Base-by-base conservation (phyloP, 225 moss, liverwort and hornwort species). In the Marchantia paleacea region DNA sequence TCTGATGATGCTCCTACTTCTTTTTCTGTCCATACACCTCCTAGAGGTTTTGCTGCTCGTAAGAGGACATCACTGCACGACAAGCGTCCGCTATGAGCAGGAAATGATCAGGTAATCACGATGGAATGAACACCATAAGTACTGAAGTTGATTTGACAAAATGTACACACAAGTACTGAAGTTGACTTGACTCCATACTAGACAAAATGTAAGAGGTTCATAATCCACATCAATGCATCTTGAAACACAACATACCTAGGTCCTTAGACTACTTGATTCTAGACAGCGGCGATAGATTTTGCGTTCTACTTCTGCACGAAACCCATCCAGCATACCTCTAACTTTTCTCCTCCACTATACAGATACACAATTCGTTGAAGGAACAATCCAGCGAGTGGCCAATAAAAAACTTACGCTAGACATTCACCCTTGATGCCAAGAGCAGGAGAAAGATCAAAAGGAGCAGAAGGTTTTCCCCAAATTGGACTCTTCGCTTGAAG, bases 31-130 rank as follows among this genome's bases (percentile, higher is more conserved):
- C 68, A 75, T 79, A 78, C 77, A 78, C 78, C 78, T 39, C 55
- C 66, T 49, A 71, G 78, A 82, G 76, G 71, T 70, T 24, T 75
- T 51, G 84, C 87, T 77, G 85, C 85, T 84, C 76, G 85, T 61
- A 95, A 63, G 8, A 81, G 61, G 77, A 95, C 87, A 81, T 95
- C 93, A 70, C 93, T 91, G 89, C 67, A 55, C 25, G 14, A 63
- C 62, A 31, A 76, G 12, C 39, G 0, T 12, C 19, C 8, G 7
- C 20, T 25, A 6, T 57, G 19, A 57, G 57, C 14, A 57, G 2
- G 57, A 9, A 10, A 24, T 15, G 48, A 48, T 62, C 60, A 52
- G 7, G 52, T 73, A 24, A 13, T 3, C 10, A 51, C 54, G 14
- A 15, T 26, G 71, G n/a, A 51, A 39, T 39, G 39, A n/a, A 71